Base-by-base conservation (phyloP, 306 rosid species). In the Vigna hirtella region DNA sequence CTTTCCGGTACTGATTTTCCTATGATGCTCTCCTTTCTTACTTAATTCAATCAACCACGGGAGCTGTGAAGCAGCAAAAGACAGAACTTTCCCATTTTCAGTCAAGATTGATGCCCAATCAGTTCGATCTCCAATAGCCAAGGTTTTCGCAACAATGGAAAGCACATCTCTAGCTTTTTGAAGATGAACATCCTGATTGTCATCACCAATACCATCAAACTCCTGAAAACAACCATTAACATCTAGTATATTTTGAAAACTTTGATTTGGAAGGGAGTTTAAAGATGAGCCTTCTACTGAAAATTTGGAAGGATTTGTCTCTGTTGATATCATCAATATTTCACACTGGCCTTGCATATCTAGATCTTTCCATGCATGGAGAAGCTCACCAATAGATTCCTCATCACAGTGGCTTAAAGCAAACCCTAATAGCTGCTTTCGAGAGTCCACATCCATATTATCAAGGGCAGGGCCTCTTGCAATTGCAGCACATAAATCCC, bases 401-500 rank as follows among this genome's bases (percentile, higher is more conserved):
- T 90, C 97, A 51, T 95, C 99, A 63, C 99, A 95, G 79, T 93
- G 92, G 83, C 96, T 95, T 83, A 95, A 81, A 80, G 99, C 88
- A 82, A 95, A 95, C 81, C 99, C 98, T 72, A 95, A 78, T 38
- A 95, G 87, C 64, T 87, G 97, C 87, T 95, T 95, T 77, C 97
- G 89, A 78, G 98, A 89, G 77, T 82, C 87, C 45, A 93, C 88
- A 84, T 89, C 96, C 96, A 95, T 91, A 83, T 93, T 91, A 81
- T 95, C 93, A 86, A 95, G 97, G 40, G 97, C 91, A n/a, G 99
- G 98, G 84, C 98, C 99, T 88, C 98, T 90, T 71, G 99, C 98
- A 79, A 95, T 88, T 61, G 99, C 99, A 85, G 99, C 96, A 84
- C 98, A 95, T 72, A 95, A 89, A 80, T 95, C 99, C 99, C 99